phyloP scores from a whole-genome alignment of 805 yeast genomes.

The Candida montana region DNA sequence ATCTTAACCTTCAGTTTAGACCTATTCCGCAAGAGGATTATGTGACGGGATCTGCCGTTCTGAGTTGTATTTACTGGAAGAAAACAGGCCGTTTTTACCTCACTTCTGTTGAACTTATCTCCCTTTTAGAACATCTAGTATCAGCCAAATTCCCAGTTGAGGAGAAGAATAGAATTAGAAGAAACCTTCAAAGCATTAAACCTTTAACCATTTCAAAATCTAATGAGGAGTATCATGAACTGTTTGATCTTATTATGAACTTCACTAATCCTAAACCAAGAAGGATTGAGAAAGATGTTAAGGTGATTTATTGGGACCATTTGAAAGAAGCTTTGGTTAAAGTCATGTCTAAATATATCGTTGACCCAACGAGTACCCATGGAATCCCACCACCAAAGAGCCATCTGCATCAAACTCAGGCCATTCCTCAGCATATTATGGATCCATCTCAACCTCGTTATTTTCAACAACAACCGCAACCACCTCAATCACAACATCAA shows the following conservation, averaged over 20 bases:
- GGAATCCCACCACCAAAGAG: background rate
- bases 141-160: constrained; percentile 53
- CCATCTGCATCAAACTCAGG: background rate
- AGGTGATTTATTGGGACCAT: constrained; percentile 56
- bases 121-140: constrained; percentile 51
- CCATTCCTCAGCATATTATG: background rate
- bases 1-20: constrained; percentile 33
- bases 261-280: constrained; percentile 62
- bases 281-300: constrained; percentile 65
- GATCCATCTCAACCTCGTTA: constrained; percentile 1
- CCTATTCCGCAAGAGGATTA: constrained; percentile 34
- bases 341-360: constrained; percentile 50
- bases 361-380: constrained; percentile 13
- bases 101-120: constrained; percentile 61
- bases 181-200: constrained; percentile 59
- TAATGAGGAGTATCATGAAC: constrained; percentile 30
- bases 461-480: constrained; percentile 3
- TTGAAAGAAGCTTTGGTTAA: constrained; percentile 49
- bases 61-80: constrained; percentile 57
- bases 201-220: constrained; percentile 55
- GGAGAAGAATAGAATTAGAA: constrained; percentile 63
- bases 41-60: constrained; percentile 37
- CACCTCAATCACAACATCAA: background rate
- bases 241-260: constrained; percentile 49
- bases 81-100: constrained; percentile 44